Base-by-base conservation (phyloP, 2,329 filamentous ascomycete species). In the Aschersonia sp. region DNA sequence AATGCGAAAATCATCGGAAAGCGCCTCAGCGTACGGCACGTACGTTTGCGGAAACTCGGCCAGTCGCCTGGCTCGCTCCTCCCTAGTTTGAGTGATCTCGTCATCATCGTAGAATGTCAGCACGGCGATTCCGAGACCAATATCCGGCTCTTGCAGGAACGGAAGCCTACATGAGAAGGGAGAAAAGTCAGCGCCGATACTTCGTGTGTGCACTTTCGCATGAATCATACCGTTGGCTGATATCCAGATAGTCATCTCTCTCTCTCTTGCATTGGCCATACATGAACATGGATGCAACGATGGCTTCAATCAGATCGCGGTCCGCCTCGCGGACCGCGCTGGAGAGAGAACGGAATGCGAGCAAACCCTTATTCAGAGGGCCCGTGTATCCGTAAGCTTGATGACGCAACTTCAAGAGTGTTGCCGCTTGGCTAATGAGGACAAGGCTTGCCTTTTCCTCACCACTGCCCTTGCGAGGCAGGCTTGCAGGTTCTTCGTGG, bases 321-420 rank as follows among this genome's bases (percentile, higher is more conserved):
- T 94, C 73, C 35, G 81, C 79, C 53, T 83, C 79, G 40, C 89
- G 83, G 30, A 95, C 81, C 41, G 85, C 79, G 2, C 83, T 83
- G 41, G 87, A 81, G 49, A 97, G 73, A 1, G 87, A 89, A 51
- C 87, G 84, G 69, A 89, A 98, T 30, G 81, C 82, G 41, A 98
- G 73, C 46, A 95, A 73, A 54, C 90, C 88, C 63, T 92, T 83
- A 70, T 88, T 95, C 1, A 98, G 74, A 1, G 92, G 90, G 1
- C 92, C 92, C 2, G 90, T 95, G 65, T 95, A 98, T 32, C 92
- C 92, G 55, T 90, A 89, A 4, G 77, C 74, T 55, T 86, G 77
- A 62, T 98, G 92, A 32, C 81, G 79, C 51, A 97, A 72, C 58
- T 84, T 87, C 46, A 88, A 77, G 49, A 97, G 71, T 47, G 85